Evolutionary conservation across 192 early-diverging fungal genomes (phyloP).

Genomic region (Backusella macrospora): DNA sequence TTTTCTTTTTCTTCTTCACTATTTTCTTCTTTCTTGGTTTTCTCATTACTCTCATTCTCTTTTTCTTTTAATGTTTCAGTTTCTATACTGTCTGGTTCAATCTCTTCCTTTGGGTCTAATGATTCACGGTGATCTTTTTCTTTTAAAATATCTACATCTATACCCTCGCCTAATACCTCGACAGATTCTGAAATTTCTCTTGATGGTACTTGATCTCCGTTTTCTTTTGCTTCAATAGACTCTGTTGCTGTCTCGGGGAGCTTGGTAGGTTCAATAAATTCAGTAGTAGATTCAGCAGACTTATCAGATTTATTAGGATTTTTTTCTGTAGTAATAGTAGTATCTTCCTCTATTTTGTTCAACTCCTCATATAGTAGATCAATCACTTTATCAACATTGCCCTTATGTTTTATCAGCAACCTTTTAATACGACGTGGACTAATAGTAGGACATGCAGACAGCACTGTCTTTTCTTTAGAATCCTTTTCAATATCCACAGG

Average conservation of each 20-base stretch:
- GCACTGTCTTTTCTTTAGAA: slow-evolving; percentile 59
- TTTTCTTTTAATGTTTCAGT: too few relatives aligned
- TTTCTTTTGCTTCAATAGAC: too few relatives aligned
- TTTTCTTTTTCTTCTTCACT: neutral
- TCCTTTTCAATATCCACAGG: slow-evolving; percentile 25
- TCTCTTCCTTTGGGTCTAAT: neutral
- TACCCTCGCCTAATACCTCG: too few relatives aligned
- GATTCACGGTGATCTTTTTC: too few relatives aligned
- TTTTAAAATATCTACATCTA: too few relatives aligned
- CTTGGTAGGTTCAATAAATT: too few relatives aligned
- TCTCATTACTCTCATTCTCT: neutral
- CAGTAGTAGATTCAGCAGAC: neutral
- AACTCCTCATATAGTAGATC: slow-evolving; percentile 48
- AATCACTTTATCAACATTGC: slow-evolving; percentile 54
- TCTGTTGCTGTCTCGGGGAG: too few relatives aligned
- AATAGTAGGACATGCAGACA: slow-evolving; percentile 54
- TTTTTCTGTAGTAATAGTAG: neutral
- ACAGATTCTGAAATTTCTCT: too few relatives aligned
- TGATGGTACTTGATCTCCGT: too few relatives aligned
- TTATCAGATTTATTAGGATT: too few relatives aligned
- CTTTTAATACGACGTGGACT: slow-evolving; percentile 52
- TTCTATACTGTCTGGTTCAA: neutral
- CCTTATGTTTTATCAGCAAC: slow-evolving; percentile 48
- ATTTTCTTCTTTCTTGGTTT: neutral
- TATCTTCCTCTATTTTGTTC: neutral